Conservation (phyloP, 2,329 filamentous ascomycete genomes). For the Arthrobotrys sphaeroides region DNA sequence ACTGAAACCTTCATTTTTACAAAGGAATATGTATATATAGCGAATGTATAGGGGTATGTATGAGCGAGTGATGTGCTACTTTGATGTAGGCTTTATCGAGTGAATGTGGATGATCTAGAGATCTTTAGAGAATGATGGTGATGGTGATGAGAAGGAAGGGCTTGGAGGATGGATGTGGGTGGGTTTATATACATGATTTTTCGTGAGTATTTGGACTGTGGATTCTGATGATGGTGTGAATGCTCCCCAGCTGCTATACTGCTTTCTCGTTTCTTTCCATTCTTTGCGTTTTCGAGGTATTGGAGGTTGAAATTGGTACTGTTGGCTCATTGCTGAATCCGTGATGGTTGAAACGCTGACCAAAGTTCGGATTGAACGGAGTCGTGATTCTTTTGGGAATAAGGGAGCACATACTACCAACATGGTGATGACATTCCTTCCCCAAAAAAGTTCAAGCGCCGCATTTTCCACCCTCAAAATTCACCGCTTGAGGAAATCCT, state of each 20-base stretch:
- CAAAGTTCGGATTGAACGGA: neutral
- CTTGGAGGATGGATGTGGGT: neutral
- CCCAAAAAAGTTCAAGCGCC: neutral
- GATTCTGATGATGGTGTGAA: neutral
- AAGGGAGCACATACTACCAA: neutral
- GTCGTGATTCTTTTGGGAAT: neutral
- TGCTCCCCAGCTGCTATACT: no score
- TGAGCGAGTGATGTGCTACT: slow-evolving; percentile 15
- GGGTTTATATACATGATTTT: slow-evolving; percentile 43
- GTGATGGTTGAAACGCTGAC: neutral
- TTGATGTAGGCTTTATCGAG: slow-evolving; percentile 18
- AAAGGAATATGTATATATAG: slow-evolving; percentile 1
- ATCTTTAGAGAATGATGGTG: slow-evolving; percentile 30
- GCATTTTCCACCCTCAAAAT: neutral
- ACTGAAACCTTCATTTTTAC: slow-evolving; percentile 47
- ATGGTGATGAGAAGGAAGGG: slow-evolving; percentile 40
- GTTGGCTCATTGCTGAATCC: neutral
- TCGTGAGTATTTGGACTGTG: neutral
- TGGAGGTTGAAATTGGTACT: neutral
- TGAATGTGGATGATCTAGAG: slow-evolving; percentile 42
- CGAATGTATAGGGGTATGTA: slow-evolving; percentile 4
- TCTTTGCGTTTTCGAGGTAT: neutral
- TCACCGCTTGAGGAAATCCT: neutral
- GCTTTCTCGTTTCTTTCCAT: slow-evolving; percentile 3
- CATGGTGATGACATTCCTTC: neutral